A percentile compares a stretch with the other conserved stretches of the same genome.
Conservation (phyloP, 148 eudicot species). For the Arbutus unedo region DNA sequence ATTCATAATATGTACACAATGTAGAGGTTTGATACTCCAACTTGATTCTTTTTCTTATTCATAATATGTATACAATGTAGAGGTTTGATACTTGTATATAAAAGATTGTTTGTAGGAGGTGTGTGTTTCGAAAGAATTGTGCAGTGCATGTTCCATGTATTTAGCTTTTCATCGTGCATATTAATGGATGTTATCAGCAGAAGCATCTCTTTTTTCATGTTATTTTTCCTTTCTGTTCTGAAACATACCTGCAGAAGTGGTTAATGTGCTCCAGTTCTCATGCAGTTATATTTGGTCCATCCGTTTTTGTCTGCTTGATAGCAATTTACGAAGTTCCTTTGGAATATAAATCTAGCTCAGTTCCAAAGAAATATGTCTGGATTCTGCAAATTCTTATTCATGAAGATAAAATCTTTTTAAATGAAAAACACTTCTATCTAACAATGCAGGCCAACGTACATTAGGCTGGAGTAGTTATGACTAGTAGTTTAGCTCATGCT, state of each 20-base stretch:
- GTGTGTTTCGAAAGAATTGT: neutral
- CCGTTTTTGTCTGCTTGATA: neutral
- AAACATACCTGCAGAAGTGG: neutral
- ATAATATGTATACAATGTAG: neutral
- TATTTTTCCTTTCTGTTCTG: neutral
- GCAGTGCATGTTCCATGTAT: neutral
- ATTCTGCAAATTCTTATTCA: neutral
- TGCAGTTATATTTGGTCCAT: neutral
- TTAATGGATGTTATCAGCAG: neutral
- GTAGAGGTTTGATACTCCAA: slow-evolving; percentile 11
- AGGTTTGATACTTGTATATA: slow-evolving; percentile 14
- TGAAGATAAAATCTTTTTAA: neutral
- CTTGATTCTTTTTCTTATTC: neutral
- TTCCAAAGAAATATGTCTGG: neutral
- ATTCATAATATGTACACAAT: neutral
- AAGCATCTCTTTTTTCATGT: neutral
- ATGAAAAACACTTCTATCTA: neutral
- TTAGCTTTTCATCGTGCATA: neutral
- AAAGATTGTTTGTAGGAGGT: neutral
- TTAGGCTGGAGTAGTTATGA: neutral
- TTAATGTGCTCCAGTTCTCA: neutral
- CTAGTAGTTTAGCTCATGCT: neutral
- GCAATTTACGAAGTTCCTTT: neutral
- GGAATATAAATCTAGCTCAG: slow-evolving; percentile 4
- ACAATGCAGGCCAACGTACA: too few relatives aligned